Percentiles rank a stretch among this genome's conserved stretches.
Conservation (phyloP, 305 asterid genomes). For the Fraxinus sp. region DNA sequence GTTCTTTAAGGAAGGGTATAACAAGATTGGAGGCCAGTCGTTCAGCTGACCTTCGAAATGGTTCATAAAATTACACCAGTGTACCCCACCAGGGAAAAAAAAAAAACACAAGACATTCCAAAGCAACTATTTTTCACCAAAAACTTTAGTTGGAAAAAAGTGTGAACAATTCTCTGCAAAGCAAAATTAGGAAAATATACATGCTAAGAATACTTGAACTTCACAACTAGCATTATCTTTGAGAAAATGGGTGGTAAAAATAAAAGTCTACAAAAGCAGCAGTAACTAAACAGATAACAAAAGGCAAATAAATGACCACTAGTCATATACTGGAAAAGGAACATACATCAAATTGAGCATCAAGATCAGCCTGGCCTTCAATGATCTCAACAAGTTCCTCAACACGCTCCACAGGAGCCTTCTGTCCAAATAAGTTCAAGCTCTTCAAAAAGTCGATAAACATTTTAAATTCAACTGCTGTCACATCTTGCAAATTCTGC, state of each 20-base stretch:
- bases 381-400: slow-evolving; percentile 97
- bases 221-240: neutral
- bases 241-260: neutral
- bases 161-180: neutral
- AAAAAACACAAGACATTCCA: neutral
- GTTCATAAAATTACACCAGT: neutral
- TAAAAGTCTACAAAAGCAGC: slow-evolving; percentile 11
- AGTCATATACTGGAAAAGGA: slow-evolving; percentile 15
- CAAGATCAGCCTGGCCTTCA: slow-evolving; percentile 97
- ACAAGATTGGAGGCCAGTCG: neutral
- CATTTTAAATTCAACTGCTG: slow-evolving; percentile 84
- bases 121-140: neutral
- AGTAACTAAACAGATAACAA: neutral
- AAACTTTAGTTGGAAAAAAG: neutral
- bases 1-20: neutral
- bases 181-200: neutral
- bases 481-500: slow-evolving; percentile 93
- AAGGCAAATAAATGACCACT: slow-evolving; percentile 17
- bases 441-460: slow-evolving; percentile 88
- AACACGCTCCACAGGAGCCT: slow-evolving; percentile 76
- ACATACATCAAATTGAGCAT: slow-evolving; percentile 86
- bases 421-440: slow-evolving; percentile 83
- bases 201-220: neutral
- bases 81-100: neutral
- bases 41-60: neutral